Evolutionary conservation across 495 filamentous ascomycete species (phyloP).

Genomic region (Podospora didyma): DNA sequence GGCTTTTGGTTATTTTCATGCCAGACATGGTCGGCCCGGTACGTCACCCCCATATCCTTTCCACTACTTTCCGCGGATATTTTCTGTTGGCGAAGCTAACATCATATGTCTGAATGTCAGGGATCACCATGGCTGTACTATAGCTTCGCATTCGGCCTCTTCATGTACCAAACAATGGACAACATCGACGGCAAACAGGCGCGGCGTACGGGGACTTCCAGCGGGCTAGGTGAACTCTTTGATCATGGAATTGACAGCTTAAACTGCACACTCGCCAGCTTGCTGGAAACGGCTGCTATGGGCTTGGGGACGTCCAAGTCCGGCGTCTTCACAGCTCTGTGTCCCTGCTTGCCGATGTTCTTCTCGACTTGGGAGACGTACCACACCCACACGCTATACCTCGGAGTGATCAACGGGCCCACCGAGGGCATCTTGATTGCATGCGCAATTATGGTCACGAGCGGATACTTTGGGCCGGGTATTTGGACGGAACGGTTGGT

Average conservation of each 20-base stretch:
- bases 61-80: neutral
- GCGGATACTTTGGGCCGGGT: constrained; percentile 80
- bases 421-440: constrained; percentile 93
- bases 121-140: constrained; percentile 90
- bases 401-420: constrained; percentile 95
- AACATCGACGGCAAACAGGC: constrained; percentile 99
- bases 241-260: constrained; percentile 98
- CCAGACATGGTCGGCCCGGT: constrained; percentile 91
- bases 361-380: constrained; percentile 99
- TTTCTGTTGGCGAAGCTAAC: constrained; percentile 2
- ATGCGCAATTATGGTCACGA: constrained; percentile 76
- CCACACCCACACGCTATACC: constrained; percentile 95
- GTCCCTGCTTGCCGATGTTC: constrained; percentile 95
- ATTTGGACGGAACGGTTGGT: constrained; percentile 78
- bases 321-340: constrained; percentile 85
- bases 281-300: constrained; percentile 88
- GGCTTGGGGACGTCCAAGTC: constrained; percentile 75
- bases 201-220: constrained; percentile 88
- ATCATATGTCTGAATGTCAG: constrained; percentile 34
- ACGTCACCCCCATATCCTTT: constrained; percentile 26
- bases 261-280: constrained; percentile 88
- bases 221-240: constrained; percentile 91
- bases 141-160: constrained; percentile 88
- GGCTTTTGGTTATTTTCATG: constrained; percentile 72
- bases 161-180: constrained; percentile 99